A percentile compares a stretch with the other conserved stretches of the same genome.
These are phyloP conservation scores for Vitellaria paradoxa DNA, from an alignment of 179 eudicot genomes.

Conservation along the genomic window DNA sequence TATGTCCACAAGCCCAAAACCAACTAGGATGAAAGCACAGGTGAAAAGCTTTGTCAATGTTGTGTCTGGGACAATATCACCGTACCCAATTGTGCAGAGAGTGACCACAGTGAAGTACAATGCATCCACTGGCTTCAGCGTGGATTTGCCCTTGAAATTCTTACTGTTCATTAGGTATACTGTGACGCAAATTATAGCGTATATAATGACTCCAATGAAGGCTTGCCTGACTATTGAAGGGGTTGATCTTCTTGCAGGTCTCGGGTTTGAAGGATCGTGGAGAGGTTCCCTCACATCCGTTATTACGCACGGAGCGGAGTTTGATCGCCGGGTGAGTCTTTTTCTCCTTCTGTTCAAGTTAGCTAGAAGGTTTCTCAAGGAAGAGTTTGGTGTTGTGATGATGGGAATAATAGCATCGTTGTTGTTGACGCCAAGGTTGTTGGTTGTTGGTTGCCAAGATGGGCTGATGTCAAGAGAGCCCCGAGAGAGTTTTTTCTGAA, in stretches of 20 bases:
- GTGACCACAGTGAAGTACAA: constrained; percentile 62
- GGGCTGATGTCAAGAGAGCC: constrained; percentile 5
- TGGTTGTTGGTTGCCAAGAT: constrained; percentile 6
- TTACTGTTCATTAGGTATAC: constrained; percentile 31
- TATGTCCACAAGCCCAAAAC: constrained; percentile 59
- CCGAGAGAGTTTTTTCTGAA: background rate
- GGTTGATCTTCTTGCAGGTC: constrained; percentile 21
- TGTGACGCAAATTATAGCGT: constrained; percentile 26
- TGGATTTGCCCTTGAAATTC: constrained; percentile 36
- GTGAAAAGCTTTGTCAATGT: constrained; percentile 56
- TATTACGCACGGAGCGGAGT: constrained; percentile 54
- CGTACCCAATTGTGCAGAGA: constrained; percentile 63
- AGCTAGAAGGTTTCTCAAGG: constrained; percentile 20
- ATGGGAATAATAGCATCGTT: constrained; percentile 15
- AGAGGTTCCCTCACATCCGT: constrained; percentile 26
- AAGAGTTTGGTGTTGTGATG: constrained; percentile 15
- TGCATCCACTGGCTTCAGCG: constrained; percentile 46
- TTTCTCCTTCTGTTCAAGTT: constrained; percentile 26
- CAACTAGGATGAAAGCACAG: constrained; percentile 52
- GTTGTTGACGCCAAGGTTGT: constrained; percentile 11
- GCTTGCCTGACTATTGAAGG: constrained; percentile 43
- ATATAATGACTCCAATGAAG: constrained; percentile 36
- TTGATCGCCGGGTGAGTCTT: constrained; percentile 27
- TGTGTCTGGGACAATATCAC: constrained; percentile 61
- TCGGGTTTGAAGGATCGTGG: constrained; percentile 14